Percentiles rank a stretch among this genome's conserved stretches.
These are phyloP conservation scores for Quercus variabilis DNA, from an alignment of 306 rosid genomes.

Conservation along the genomic window DNA sequence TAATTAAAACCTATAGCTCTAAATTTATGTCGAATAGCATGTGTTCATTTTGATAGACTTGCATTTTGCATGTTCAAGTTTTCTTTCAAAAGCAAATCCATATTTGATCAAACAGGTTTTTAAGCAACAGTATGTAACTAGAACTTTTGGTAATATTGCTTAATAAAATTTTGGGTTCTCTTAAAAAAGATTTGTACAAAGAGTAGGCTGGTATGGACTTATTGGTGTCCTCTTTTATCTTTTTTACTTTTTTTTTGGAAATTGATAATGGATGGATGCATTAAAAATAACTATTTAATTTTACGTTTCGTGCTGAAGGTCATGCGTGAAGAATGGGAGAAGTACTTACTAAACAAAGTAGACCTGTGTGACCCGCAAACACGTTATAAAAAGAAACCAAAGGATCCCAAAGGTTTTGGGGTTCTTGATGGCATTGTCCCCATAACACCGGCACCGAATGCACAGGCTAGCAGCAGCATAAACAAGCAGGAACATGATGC, in stretches of 20 bases:
- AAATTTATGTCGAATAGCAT: background rate
- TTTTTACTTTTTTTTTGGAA: background rate
- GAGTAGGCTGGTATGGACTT: background rate
- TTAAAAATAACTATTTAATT: slow-evolving; percentile 6
- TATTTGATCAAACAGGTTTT: background rate
- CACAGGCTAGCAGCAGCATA: slow-evolving; percentile 60
- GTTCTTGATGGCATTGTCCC: slow-evolving; percentile 89
- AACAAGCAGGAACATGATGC: slow-evolving; percentile 86
- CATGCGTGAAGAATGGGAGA: slow-evolving; percentile 84
- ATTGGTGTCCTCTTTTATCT: slow-evolving; percentile 2
- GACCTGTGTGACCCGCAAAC: slow-evolving; percentile 66
- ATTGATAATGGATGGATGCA: slow-evolving; percentile 10
- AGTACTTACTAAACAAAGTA: slow-evolving; percentile 85
- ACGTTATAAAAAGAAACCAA: slow-evolving; percentile 72
- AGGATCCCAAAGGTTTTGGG: slow-evolving; percentile 93
- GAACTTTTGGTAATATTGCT: background rate
- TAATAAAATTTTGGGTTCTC: background rate
- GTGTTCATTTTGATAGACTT: background rate
- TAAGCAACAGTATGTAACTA: background rate
- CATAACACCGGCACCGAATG: slow-evolving; percentile 47
- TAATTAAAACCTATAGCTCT: background rate
- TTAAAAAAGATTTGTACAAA: background rate
- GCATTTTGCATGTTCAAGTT: background rate
- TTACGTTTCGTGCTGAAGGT: slow-evolving; percentile 46
- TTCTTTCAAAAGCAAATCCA: background rate